These are phyloP conservation scores for Durusdinium trenchii DNA, from an alignment of 73 alveolate species.

Conservation along the genomic window DNA sequence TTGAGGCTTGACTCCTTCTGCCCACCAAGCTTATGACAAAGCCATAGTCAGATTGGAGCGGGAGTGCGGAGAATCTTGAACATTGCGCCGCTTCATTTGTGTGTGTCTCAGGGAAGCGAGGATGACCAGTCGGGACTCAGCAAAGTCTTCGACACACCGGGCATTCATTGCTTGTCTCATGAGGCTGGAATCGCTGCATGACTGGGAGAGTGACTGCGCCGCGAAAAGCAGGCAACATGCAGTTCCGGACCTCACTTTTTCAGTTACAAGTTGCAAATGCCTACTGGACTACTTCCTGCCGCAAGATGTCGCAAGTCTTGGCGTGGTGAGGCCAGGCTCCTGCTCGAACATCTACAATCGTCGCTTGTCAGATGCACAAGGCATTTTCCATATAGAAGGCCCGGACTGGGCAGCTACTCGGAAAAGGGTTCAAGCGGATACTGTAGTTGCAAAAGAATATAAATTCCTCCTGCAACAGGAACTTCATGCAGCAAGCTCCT, in stretches of 20 bases:
- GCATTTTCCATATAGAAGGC: constrained; percentile 79
- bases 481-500: too few relatives aligned
- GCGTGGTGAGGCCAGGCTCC: constrained; percentile 40
- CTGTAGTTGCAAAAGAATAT: too few relatives aligned
- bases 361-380: constrained; percentile 92
- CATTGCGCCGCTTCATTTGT: too few relatives aligned
- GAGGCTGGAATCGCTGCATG: constrained; percentile 1
- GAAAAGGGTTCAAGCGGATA: too few relatives aligned
- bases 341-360: constrained; percentile 49
- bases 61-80: background rate
- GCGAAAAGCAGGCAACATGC: background rate
- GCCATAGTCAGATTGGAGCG: too few relatives aligned
- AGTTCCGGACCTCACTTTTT: background rate
- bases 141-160: background rate
- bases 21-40: too few relatives aligned
- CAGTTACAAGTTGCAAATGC: background rate
- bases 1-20: background rate
- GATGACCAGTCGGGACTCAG: constrained; percentile 43
- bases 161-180: background rate
- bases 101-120: constrained; percentile 54
- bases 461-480: too few relatives aligned
- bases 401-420: too few relatives aligned
- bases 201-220: constrained; percentile 14
- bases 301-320: background rate
- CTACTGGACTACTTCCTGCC: background rate